A percentile compares a stretch with the other conserved stretches of the same genome.
Conservation (phyloP, 2,329 filamentous ascomycete genomes). For the Fusarium dlaminii region DNA sequence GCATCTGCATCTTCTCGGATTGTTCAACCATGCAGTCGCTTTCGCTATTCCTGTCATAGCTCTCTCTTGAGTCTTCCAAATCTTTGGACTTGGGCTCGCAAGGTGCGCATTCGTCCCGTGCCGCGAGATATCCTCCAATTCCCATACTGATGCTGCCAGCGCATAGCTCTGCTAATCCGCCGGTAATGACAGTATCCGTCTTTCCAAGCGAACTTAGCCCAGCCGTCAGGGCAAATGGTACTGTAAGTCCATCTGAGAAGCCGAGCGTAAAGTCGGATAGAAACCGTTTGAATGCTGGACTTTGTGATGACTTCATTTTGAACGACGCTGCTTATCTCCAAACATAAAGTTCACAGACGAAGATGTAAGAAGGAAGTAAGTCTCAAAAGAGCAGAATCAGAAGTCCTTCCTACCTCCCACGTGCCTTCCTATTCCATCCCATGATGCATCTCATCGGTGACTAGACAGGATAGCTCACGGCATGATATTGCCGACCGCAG, state of each 20-base stretch:
- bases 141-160: constrained; percentile 80
- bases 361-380: background rate
- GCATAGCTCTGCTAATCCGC: constrained; percentile 75
- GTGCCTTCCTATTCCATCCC: background rate
- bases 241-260: constrained; percentile 77
- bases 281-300: constrained; percentile 52
- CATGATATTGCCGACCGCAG: constrained; percentile 9
- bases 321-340: background rate
- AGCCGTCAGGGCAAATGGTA: constrained; percentile 78
- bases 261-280: constrained; percentile 76
- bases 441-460: constrained; percentile 10
- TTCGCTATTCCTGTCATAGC: constrained; percentile 25
- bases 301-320: constrained; percentile 35
- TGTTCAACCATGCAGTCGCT: background rate
- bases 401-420: background rate
- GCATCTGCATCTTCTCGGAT: constrained; percentile 11
- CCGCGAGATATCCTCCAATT: constrained; percentile 74
- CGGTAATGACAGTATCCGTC: constrained; percentile 71
- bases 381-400: background rate
- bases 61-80: constrained; percentile 38
- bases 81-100: background rate
- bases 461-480: constrained; percentile 7
- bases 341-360: accelerated
- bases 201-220: constrained; percentile 70
- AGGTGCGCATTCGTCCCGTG: constrained; percentile 49